Evolutionary conservation across 305 asterid genomes (phyloP).

Genomic region (Fraxinus nigra): DNA sequence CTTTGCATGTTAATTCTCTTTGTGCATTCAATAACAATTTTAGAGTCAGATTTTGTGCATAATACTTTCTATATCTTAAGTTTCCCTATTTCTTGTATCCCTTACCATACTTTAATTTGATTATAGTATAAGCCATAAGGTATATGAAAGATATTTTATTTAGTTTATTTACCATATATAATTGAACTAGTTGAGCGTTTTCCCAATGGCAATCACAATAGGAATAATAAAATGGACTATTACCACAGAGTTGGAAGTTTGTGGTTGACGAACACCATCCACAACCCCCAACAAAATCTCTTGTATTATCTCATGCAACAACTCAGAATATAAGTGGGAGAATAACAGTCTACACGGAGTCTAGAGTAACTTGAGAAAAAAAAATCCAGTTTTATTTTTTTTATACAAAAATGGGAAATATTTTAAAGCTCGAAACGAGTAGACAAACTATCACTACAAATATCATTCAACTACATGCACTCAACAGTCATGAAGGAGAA

Average conservation of each 20-base stretch:
- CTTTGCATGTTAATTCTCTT: constrained; percentile 12
- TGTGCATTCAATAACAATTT: neutral
- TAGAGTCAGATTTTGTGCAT: neutral
- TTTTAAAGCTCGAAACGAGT: constrained; percentile 2
- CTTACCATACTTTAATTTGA: neutral
- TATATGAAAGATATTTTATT: neutral
- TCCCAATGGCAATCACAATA: neutral
- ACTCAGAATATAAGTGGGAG: neutral
- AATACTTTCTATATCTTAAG: constrained; percentile 7
- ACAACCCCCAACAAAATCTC: neutral
- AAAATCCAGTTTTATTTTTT: neutral
- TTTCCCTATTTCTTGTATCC: constrained; percentile 2
- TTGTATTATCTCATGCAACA: neutral
- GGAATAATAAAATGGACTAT: neutral
- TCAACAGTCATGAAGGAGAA: neutral
- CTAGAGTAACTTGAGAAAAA: neutral
- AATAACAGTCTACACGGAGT: neutral
- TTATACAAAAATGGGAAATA: neutral
- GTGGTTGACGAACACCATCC: neutral
- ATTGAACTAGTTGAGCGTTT: constrained; percentile 12
- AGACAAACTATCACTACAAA: neutral
- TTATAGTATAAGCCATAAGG: neutral
- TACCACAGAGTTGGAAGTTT: neutral
- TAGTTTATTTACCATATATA: neutral
- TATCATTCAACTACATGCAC: constrained; percentile 2